These are phyloP conservation scores for Stellera chamaejasme DNA, from an alignment of 345 rosid genomes.

Conservation along the genomic window DNA sequence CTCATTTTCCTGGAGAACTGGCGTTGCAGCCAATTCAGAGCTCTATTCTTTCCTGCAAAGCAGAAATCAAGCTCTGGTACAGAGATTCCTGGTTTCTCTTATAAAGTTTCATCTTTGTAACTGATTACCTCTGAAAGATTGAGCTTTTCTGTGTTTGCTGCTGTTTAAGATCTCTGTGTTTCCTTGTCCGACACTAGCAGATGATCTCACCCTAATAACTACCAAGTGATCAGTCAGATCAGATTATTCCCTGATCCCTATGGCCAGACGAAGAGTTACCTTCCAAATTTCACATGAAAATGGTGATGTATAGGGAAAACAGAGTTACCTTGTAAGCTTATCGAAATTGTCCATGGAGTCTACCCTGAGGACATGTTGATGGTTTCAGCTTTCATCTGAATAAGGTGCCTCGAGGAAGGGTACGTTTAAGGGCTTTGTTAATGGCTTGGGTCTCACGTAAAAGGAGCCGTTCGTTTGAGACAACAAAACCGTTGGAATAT, in stretches of 20 bases:
- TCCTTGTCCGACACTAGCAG: conserved; percentile 16
- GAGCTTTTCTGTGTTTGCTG: conserved; percentile 18
- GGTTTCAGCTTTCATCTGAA: conserved; percentile 17
- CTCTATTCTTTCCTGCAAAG: conserved; percentile 33
- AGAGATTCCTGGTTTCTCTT: neutral
- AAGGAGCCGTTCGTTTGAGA: neutral
- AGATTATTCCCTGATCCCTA: neutral
- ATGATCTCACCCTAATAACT: conserved; percentile 22
- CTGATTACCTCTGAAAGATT: conserved; percentile 28
- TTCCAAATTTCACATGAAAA: neutral
- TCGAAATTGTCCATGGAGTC: conserved; percentile 25
- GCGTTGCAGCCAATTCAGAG: conserved; percentile 34
- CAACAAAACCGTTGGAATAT: conserved; percentile 27
- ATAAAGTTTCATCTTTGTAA: neutral
- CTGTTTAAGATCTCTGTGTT: conserved; percentile 17
- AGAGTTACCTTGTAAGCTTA: conserved; percentile 25
- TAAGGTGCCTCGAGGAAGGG: conserved; percentile 12
- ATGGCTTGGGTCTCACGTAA: conserved; percentile 10
- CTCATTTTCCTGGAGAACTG: conserved; percentile 27
- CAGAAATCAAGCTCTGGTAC: neutral
- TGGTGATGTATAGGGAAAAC: neutral
- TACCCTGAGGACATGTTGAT: neutral
- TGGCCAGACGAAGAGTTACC: neutral
- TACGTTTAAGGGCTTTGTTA: neutral
- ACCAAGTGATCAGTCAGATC: conserved; percentile 9